Evolutionary conservation across 768 basidiomycete genomes (phyloP), one percentile per base, ranked within the genome.

Genomic region (Serendipita sp.): DNA sequence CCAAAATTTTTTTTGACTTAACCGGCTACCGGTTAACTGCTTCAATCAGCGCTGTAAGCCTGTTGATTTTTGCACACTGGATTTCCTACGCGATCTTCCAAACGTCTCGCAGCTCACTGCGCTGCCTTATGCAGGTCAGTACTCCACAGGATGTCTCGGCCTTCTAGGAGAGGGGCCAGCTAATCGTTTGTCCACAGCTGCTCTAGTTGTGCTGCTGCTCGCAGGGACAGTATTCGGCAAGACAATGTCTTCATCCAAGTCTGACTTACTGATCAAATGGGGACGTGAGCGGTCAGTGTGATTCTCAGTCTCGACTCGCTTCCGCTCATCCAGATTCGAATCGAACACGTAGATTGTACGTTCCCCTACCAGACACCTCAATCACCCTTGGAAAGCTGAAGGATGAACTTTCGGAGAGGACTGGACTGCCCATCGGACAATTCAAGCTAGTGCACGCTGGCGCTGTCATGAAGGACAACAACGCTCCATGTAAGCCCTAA

Each of bases 361-460:
- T 60, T 3, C 55, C 55, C 2, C 3, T 60, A n/a, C 55, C 55
- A 33, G 55, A 60, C 36, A 34, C 33, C 29, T 60, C 55, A 4
- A 60, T 37, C 31, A 31, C 55, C 0, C 79, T 93, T 53, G 75
- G 76, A 29, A 73, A 74, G 5, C 73, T 94, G 62, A 80, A 87
- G 44, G 68, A 77, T 2, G 77, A 80, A 23, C 75, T 96, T 62
- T 85, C 89, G 13, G 79, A 84, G 3, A 82, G 86, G 69, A 93
- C 89, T 2, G 84, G 84, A 63, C 79, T 97, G 11, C 81, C 86
- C 0, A 72, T 74, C 33, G 70, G 79, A 67, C 80, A 81, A 33
- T 90, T 96, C 80, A 91, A 92, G 72, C 80, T 98, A 70, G 83
- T 98, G 67, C 85, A 88, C 75, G 83, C 87, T 52, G 95, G 95